phyloP scores from a whole-genome alignment of 176 grass and related monocot species.

The Stipa capillata region DNA sequence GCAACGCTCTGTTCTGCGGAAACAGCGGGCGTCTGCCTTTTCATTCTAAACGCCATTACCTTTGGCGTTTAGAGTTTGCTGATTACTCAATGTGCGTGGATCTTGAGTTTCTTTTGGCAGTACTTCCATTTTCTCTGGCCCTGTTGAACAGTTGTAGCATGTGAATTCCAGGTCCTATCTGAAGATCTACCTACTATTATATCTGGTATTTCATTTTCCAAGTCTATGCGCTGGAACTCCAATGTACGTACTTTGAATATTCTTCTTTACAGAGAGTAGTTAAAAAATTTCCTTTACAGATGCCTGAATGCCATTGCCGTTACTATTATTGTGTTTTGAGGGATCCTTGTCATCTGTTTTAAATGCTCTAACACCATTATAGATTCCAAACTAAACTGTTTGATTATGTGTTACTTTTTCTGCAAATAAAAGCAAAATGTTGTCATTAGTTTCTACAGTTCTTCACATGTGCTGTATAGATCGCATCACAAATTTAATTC shows the following conservation, averaged over 20 bases:
- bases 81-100: neutral
- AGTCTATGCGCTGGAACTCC: too few species aligned
- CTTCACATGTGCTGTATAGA: neutral
- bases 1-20: too few species aligned
- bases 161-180: slow-evolving; percentile 46
- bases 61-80: neutral
- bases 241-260: too few species aligned
- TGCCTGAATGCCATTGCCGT: neutral
- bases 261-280: too few species aligned
- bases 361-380: neutral
- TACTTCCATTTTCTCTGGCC: neutral
- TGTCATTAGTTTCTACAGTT: neutral
- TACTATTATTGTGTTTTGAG: neutral
- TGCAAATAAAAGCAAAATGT: neutral
- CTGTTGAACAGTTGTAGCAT: neutral
- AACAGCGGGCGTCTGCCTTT: too few species aligned
- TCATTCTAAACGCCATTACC: too few species aligned
- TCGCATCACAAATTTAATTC: neutral
- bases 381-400: neutral
- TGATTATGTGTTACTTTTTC: neutral
- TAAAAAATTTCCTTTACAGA: neutral
- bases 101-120: neutral
- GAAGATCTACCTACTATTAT: too few species aligned
- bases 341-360: neutral
- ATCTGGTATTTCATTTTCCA: too few species aligned